phyloP scores from a whole-genome alignment of 164 flowering plant genomes.

The Umbilicus rupestris region DNA sequence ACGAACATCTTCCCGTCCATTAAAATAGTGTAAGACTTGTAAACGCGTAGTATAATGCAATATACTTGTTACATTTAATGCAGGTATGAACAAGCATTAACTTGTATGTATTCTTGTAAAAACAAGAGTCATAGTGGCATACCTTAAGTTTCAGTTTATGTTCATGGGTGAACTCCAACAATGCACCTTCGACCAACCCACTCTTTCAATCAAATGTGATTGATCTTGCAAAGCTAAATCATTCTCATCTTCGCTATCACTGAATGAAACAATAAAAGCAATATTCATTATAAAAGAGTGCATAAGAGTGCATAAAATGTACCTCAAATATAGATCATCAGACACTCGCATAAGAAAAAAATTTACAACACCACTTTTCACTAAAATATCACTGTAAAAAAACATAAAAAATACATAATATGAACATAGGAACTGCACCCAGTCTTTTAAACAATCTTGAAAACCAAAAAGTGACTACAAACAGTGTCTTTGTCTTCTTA shows the following conservation, averaged over 20 bases:
- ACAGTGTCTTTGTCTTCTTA: too few relatives aligned
- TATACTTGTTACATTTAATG: neutral
- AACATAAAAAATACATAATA: neutral
- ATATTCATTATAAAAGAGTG: neutral
- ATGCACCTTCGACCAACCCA: constrained; percentile 38
- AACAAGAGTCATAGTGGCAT: constrained; percentile 6
- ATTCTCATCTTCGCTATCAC: constrained; percentile 48
- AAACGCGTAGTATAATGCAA: neutral
- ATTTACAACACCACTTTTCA: constrained; percentile 6
- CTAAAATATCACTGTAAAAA: constrained; percentile 13
- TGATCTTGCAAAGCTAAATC: constrained; percentile 22
- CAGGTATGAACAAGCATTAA: neutral
- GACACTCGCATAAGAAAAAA: constrained; percentile 34
- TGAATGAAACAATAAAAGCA: constrained; percentile 9
- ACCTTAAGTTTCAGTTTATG: constrained; percentile 41
- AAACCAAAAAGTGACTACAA: too few relatives aligned
- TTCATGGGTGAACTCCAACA: constrained; percentile 42
- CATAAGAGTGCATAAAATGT: constrained; percentile 2
- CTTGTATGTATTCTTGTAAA: neutral
- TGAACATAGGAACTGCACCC: neutral
- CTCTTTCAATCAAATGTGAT: constrained; percentile 34
- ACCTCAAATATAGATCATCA: constrained; percentile 46
- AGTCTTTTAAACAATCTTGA: neutral
- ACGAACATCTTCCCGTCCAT: constrained; percentile 62
- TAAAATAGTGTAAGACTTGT: neutral